Evolutionary conservation across 495 filamentous ascomycete species (phyloP).

Genomic region (Aspergillus sclerotiicarbonarius): DNA sequence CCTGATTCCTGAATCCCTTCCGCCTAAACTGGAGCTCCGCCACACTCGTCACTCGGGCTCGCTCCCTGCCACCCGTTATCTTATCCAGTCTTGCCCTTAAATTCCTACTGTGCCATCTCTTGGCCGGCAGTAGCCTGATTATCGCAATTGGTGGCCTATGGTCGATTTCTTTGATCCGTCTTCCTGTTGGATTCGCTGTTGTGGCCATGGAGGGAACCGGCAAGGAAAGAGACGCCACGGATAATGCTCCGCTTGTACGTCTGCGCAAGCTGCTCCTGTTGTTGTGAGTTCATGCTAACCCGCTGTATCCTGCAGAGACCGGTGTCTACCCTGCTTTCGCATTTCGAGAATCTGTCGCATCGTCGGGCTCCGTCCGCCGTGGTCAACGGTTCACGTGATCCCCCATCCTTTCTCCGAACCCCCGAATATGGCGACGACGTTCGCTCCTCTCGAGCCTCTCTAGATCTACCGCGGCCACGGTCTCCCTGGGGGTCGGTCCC

Average conservation of each 20-base stretch:
- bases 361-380: constrained; percentile 36
- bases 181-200: constrained; percentile 27
- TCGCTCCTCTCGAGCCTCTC: constrained; percentile 50
- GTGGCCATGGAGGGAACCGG: constrained; percentile 42
- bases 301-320: constrained; percentile 50
- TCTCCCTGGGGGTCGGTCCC: constrained; percentile 38
- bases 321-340: constrained; percentile 87
- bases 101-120: background rate
- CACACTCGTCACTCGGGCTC: background rate
- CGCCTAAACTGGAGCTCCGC: constrained; percentile 4
- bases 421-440: constrained; percentile 43
- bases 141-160: constrained; percentile 30
- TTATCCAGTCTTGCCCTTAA: background rate
- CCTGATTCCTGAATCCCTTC: background rate
- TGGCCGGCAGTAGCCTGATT: background rate
- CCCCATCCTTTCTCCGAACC: constrained; percentile 34
- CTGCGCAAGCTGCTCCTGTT: constrained; percentile 8
- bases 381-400: constrained; percentile 32
- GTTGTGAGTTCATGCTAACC: constrained; percentile 10
- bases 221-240: constrained; percentile 37
- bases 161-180: constrained; percentile 22
- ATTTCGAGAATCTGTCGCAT: constrained; percentile 84
- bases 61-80: constrained; percentile 1
- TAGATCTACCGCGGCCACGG: constrained; percentile 50
- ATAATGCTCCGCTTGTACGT: constrained; percentile 50